Percentiles rank a stretch among this genome's conserved stretches.
Evolutionary conservation across 805 yeast genomes (phyloP).

Genomic region (Zygoascus bituminiphila): DNA sequence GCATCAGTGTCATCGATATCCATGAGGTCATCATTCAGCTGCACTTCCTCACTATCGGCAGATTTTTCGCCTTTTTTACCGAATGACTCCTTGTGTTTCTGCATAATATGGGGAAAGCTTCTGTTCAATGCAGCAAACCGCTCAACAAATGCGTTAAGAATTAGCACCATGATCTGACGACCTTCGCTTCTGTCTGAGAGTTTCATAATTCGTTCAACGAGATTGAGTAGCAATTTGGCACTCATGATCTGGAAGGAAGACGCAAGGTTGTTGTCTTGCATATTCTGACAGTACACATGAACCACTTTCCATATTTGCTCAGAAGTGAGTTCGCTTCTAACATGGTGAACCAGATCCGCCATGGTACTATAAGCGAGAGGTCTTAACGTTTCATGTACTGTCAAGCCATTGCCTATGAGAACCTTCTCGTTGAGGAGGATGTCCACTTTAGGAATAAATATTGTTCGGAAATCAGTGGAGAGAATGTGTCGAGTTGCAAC

Average conservation of each 20-base stretch:
- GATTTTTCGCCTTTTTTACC: slow-evolving; percentile 10
- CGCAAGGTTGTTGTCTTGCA: slow-evolving; percentile 75
- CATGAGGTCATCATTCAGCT: slow-evolving; percentile 13
- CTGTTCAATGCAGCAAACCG: slow-evolving; percentile 70
- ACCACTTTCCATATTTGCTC: slow-evolving; percentile 85
- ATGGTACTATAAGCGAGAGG: slow-evolving; percentile 93
- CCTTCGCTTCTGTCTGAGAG: slow-evolving; percentile 75
- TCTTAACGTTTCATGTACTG: slow-evolving; percentile 80
- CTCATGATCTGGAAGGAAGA: slow-evolving; percentile 94
- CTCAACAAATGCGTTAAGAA: slow-evolving; percentile 80
- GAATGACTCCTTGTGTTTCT: slow-evolving; percentile 44
- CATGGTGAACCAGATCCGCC: slow-evolving; percentile 92
- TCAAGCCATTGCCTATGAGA: slow-evolving; percentile 84
- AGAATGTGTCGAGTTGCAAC: slow-evolving; percentile 95
- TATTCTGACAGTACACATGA: slow-evolving; percentile 65
- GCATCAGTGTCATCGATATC: slow-evolving; percentile 6
- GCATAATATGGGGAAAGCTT: slow-evolving; percentile 57
- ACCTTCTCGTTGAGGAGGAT: slow-evolving; percentile 78
- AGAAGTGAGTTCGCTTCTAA: slow-evolving; percentile 71
- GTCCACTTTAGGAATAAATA: slow-evolving; percentile 81
- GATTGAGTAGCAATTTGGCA: slow-evolving; percentile 77
- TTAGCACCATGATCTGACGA: slow-evolving; percentile 73
- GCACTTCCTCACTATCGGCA: slow-evolving; percentile 32
- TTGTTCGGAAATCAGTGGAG: slow-evolving; percentile 74
- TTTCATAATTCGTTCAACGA: slow-evolving; percentile 81